phyloP scores from a whole-genome alignment of 2,329 filamentous ascomycete species.

The Aspergillus luchuensis region DNA sequence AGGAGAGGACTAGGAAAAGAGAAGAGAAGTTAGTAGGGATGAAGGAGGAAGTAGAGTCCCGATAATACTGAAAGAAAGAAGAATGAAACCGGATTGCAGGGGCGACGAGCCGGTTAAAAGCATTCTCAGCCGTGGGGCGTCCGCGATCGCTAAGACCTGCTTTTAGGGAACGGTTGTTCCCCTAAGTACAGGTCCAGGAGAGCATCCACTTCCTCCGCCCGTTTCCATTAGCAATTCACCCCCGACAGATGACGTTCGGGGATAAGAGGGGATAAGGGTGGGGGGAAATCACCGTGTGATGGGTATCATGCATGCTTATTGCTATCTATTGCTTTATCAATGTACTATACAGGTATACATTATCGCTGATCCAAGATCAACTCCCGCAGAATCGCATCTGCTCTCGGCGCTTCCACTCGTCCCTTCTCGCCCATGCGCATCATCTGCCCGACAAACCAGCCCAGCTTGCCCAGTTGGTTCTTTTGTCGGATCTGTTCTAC shows the following conservation, averaged over 20 bases:
- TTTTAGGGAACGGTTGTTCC: slow-evolving; percentile 49
- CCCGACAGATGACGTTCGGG: neutral
- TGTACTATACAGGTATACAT: slow-evolving; percentile 7
- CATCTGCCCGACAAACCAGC: slow-evolving; percentile 70
- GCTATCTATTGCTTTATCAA: neutral
- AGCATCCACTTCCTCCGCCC: slow-evolving; percentile 31
- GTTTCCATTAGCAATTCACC: slow-evolving; percentile 27
- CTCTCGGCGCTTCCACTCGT: slow-evolving; percentile 62
- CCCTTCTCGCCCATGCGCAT: slow-evolving; percentile 63
- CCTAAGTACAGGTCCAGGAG: slow-evolving; percentile 54
- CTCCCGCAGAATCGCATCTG: slow-evolving; percentile 56
- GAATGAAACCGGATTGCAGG: slow-evolving; percentile 1
- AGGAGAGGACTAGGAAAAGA: slow-evolving; percentile 12
- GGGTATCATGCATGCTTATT: slow-evolving; percentile 26
- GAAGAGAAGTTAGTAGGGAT: neutral
- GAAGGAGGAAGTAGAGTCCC: slow-evolving; percentile 3
- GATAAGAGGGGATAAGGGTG: neutral
- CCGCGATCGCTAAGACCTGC: slow-evolving; percentile 48
- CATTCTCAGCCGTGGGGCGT: slow-evolving; percentile 16
- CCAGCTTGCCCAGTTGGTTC: slow-evolving; percentile 65
- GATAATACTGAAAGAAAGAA: slow-evolving; percentile 6
- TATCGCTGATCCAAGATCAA: slow-evolving; percentile 41
- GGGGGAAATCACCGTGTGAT: neutral
- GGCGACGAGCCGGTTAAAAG: slow-evolving; percentile 19
- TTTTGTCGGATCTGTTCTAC: slow-evolving; percentile 62